Percentiles rank a stretch among this genome's conserved stretches.
Conservation (phyloP, 371 early-diverging fungal genomes). For the Haplosporangium sp. region DNA sequence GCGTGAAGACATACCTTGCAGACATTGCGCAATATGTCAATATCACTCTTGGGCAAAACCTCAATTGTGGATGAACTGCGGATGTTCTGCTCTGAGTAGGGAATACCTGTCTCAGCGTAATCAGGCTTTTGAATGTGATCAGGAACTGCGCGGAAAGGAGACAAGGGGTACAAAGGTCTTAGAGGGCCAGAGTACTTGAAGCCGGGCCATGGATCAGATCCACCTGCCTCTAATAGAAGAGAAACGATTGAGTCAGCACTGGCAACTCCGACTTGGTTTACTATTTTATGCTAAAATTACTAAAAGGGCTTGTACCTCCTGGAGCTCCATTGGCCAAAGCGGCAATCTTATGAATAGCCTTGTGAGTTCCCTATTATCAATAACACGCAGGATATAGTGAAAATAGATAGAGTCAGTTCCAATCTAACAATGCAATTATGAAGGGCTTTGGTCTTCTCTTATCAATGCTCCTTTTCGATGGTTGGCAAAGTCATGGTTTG, state of each 20-base stretch:
- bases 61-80: constrained; percentile 75
- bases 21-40: constrained; percentile 80
- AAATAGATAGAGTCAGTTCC: no score
- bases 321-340: constrained; percentile 44
- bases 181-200: constrained; percentile 63
- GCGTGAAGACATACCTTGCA: constrained; percentile 53
- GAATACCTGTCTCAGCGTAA: constrained; percentile 64
- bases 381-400: no score
- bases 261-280: no score
- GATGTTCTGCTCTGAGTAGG: no score
- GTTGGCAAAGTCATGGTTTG: not conserved
- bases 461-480: no score
- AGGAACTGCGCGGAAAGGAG: constrained; percentile 81
- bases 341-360: constrained; percentile 61
- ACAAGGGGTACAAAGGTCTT: constrained; percentile 84
- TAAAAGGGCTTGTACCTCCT: not conserved
- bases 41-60: constrained; percentile 73
- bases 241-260: no score
- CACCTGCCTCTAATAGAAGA: constrained; percentile 43
- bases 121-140: constrained; percentile 84
- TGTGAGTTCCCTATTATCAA: no score
- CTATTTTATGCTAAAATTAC: no score
- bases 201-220: constrained; percentile 53
- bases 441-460: no score
- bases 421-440: no score